These are phyloP conservation scores for Talaromyces atroroseus DNA, from an alignment of 2,329 filamentous ascomycete genomes.

Conservation along the genomic window DNA sequence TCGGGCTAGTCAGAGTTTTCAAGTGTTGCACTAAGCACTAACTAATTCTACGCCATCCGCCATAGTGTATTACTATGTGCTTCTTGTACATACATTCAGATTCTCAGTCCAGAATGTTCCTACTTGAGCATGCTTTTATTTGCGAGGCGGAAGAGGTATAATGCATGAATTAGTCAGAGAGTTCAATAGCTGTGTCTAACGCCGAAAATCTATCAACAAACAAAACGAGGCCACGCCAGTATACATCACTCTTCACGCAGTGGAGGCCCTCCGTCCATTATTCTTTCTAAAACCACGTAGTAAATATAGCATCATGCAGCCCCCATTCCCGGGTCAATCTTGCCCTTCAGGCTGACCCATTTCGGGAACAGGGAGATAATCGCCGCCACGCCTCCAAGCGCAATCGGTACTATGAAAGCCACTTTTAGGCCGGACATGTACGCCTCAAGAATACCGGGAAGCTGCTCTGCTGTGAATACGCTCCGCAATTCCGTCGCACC, in stretches of 20 bases:
- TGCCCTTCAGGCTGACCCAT: conserved; percentile 16
- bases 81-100: no score
- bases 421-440: conserved; percentile 29
- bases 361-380: conserved; percentile 14
- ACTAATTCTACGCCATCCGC: no score
- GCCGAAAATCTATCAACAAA: not conserved
- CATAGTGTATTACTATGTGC: no score
- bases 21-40: no score
- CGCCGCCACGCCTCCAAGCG: conserved; percentile 11
- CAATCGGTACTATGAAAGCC: conserved; percentile 15
- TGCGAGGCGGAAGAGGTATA: not conserved
- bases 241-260: conserved; percentile 11
- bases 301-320: not conserved
- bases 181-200: not conserved
- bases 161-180: not conserved
- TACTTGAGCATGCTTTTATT: no score
- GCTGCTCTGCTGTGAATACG: conserved; percentile 21
- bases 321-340: conserved; percentile 10
- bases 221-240: not conserved
- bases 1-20: no score
- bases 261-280: not conserved
- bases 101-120: no score
- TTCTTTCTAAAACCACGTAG: not conserved
- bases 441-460: conserved; percentile 23
- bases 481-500: conserved; percentile 28